Evolutionary conservation across 1,139 yeast genomes (phyloP), one percentile per base, ranked within the genome.

Genomic region (Pneumocystis murina): DNA sequence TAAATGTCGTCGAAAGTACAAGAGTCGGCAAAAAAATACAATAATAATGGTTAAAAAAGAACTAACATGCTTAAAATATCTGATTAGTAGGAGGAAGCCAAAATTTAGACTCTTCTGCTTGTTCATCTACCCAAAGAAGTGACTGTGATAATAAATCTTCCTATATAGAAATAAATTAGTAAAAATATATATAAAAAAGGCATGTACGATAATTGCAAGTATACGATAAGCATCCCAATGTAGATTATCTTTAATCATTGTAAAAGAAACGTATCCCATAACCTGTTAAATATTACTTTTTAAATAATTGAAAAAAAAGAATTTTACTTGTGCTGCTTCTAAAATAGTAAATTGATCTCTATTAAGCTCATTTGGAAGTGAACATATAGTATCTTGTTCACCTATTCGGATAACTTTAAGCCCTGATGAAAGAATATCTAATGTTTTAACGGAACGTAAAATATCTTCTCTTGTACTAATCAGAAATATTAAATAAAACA

Each of bases 61-160:
- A 6, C n/a, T 63, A 55, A 33, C 14, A 28, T 36, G 16, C 10
- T 6, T 16, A 60, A 24, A n/a, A 79, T 78, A 81, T 82, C 79
- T 12, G 82, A 48, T 24, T 4, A 48, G 4, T 24, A 48, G 12
- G n/a, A 12, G 55, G 59, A 33, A 75, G 77, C 95, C 95, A 88
- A 71, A 80, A 88, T 68, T 78, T 80, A 38, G 74, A 73, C 67
- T 83, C 89, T 0, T 75, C 75, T 12, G 80, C 83, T 69, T 82
- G 87, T 2, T 74, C 73, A 71, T 90, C 97, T 1, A 89, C 77
- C 97, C 97, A 90, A 35, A 90, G 75, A 62, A 88, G 77, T 12
- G 97, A 96, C 62, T 80, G 81, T 71, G 86, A 79, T 2, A 89
- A 85, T 88, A 90, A 84, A 65, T 87, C 94, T 61, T 86, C 85